These are phyloP conservation scores for Arabis hirsuta DNA, from an alignment of 345 rosid species.

Conservation along the genomic window DNA sequence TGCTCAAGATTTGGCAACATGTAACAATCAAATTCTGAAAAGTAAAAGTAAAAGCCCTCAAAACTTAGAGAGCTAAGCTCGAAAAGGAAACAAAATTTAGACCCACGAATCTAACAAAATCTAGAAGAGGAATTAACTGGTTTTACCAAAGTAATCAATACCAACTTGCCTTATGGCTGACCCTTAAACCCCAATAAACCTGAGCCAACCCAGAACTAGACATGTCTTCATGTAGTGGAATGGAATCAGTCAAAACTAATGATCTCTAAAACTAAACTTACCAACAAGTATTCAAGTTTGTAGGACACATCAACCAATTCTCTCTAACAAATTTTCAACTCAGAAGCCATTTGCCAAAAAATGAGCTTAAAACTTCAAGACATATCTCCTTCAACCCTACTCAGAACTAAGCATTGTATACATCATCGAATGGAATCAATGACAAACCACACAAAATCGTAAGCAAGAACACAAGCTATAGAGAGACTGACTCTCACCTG, in stretches of 20 bases:
- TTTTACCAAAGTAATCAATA: not conserved
- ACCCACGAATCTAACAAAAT: slow-evolving; percentile 3
- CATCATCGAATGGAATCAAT: not conserved
- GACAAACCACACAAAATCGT: not conserved
- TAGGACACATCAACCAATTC: slow-evolving; percentile 2
- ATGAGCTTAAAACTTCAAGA: slow-evolving; percentile 5
- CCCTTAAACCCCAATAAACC: slow-evolving; percentile 8
- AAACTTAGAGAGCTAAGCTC: not conserved
- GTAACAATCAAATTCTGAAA: not conserved
- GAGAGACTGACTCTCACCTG: slow-evolving; percentile 53
- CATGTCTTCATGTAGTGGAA: slow-evolving; percentile 1
- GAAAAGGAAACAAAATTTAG: not conserved
- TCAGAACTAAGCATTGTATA: not conserved
- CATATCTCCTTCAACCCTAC: not conserved
- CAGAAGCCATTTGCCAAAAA: not conserved
- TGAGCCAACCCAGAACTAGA: slow-evolving; percentile 4
- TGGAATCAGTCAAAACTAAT: slow-evolving; percentile 7
- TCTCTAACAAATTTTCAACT: not conserved
- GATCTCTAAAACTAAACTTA: slow-evolving; percentile 12
- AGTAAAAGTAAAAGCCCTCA: not conserved
- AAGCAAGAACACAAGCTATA: slow-evolving; percentile 5
- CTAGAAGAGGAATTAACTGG: not conserved
- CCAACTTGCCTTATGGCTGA: not conserved
- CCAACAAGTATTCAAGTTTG: not conserved
- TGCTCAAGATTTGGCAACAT: slow-evolving; percentile 2